Conservation (phyloP, 306 rosid genomes). For the Pterocarpus santalinus region DNA sequence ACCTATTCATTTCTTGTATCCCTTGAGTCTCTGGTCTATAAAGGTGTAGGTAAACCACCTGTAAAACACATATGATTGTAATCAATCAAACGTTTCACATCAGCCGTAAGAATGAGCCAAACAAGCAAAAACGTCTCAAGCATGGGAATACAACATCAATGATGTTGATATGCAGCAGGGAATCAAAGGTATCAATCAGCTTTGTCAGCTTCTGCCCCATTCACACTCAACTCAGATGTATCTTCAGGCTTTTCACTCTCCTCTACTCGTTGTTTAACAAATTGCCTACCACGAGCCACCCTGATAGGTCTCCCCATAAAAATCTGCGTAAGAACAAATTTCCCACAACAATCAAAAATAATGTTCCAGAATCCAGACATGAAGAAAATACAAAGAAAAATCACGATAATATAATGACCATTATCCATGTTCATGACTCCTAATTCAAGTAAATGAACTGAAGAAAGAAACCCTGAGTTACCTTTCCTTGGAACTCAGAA, state of each 20-base stretch:
- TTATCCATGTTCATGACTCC: not conserved
- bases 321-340: constrained; percentile 57
- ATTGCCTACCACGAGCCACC: constrained; percentile 73
- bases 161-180: constrained; percentile 35
- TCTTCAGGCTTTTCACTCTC: constrained; percentile 56
- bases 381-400: not conserved
- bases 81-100: constrained; percentile 33
- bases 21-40: constrained; percentile 5
- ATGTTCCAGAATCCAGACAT: not conserved
- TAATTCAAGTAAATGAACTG: constrained; percentile 33
- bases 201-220: constrained; percentile 50
- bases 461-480: constrained; percentile 43
- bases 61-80: constrained; percentile 25
- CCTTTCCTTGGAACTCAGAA: constrained; percentile 81
- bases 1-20: constrained; percentile 27
- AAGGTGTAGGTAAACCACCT: constrained; percentile 35
- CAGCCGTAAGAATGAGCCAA: constrained; percentile 12
- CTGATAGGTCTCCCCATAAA: constrained; percentile 83
- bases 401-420: constrained; percentile 10
- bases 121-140: constrained; percentile 29
- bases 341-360: constrained; percentile 16
- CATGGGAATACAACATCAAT: constrained; percentile 42
- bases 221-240: constrained; percentile 51
- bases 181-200: constrained; percentile 48
- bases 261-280: constrained; percentile 61